Percentiles rank a stretch among this genome's conserved stretches.
These are phyloP conservation scores for Thermoascus crustaceus DNA, from an alignment of 2,329 filamentous ascomycete species.

Conservation along the genomic window DNA sequence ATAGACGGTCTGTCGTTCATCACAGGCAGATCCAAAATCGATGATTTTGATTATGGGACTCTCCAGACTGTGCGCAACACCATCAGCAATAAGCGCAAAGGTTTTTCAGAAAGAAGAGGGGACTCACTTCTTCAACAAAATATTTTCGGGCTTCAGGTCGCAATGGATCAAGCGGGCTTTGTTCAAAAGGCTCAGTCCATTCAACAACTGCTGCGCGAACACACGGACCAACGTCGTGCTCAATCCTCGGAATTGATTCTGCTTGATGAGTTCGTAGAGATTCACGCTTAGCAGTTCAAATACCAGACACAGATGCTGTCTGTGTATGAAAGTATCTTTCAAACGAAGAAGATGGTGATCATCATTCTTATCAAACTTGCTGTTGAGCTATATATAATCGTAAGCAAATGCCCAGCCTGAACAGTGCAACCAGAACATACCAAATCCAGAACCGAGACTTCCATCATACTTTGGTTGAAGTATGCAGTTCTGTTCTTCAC, in stretches of 20 bases:
- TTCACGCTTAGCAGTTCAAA: constrained; percentile 97
- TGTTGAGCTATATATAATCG: constrained; percentile 64
- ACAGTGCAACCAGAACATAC: constrained; percentile 43
- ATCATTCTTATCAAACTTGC: constrained; percentile 97
- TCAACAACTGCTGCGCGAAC: constrained; percentile 93
- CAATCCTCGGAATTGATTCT: constrained; percentile 95
- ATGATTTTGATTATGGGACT: constrained; percentile 99
- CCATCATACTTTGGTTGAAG: constrained; percentile 99
- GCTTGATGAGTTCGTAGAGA: constrained; percentile 96
- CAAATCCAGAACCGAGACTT: constrained; percentile 92
- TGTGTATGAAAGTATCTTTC: constrained; percentile 97
- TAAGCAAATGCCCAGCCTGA: constrained; percentile 13
- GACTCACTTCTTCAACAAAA: constrained; percentile 79
- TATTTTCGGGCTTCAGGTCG: constrained; percentile 97
- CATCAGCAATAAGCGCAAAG: constrained; percentile 3
- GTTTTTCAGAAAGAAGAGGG: neutral
- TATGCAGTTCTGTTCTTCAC: constrained; percentile 99
- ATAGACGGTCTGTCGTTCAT: constrained; percentile 96
- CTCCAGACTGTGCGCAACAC: constrained; percentile 54
- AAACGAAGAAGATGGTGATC: constrained; percentile 91
- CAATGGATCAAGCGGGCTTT: constrained; percentile 97
- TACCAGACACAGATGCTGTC: constrained; percentile 91
- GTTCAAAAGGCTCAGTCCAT: constrained; percentile 83
- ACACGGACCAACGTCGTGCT: constrained; percentile 96
- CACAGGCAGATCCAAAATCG: constrained; percentile 96